Base-by-base conservation (phyloP, 176 grass and related monocot genomes). In the barley (Hordeum vulgare) region DNA sequence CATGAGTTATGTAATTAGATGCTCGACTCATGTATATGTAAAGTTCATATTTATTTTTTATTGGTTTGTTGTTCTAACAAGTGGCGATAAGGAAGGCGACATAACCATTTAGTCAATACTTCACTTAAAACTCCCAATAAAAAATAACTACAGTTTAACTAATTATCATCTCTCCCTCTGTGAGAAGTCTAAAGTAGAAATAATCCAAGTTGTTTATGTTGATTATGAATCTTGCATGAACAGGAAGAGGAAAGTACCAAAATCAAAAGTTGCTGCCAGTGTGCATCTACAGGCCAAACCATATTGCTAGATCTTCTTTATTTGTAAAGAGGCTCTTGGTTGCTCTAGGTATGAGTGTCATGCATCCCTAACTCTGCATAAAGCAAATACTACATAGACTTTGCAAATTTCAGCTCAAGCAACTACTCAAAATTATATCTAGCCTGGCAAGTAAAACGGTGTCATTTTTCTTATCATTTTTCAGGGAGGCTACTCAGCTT, bases 401-500 rank as follows among this genome's bases (percentile, higher is more conserved):
- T 62, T 63, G 20, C 5, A 61, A 61, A 82, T 85, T 31, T 64
- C 31, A 75, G 41, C 40, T 49, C 17, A 5, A 75, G 67, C 26
- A 83, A 67, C 8, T 35, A 28, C 20, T 53, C 12, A 37, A 27
- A 33, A 82, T n/a, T 53, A 58, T 27, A 58, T 75, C 14, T 11
- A 57, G 21, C 35, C 40, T 89, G 66, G 47, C 37, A 70, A 82
- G 71, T 6, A 31, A 10, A 29, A 61, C 1, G 6, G 53, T 79
- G 42, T 1, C 57, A 45, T 75, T 5, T 7, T 77, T 74, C 15
- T 68, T 23, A n/a, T 62, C 29, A 74, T 42, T 56, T 79, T 70
- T 81, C 49, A 93, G 91, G 88, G 88, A 93, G 57, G 64, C 88
- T 73, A 57, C 40, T 82, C 27, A 70, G 27, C 51, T 85, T 21